Conservation (phyloP, 306 rosid species). For the Delonix regia region DNA sequence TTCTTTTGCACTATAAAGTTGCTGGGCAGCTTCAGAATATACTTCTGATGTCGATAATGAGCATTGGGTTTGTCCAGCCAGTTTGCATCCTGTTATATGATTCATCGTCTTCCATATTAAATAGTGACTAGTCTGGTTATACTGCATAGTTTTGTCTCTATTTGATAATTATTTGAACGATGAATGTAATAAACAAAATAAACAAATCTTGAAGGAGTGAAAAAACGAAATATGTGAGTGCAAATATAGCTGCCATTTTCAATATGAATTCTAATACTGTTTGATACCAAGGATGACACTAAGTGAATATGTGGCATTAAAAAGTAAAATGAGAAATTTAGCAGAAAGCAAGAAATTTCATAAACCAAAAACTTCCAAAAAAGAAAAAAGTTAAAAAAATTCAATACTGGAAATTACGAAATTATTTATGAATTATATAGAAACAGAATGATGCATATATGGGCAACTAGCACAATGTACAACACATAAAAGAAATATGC, state of each 20-base stretch:
- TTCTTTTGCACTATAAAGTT: background rate
- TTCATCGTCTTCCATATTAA: background rate
- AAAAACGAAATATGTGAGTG: background rate
- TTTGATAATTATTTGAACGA: background rate
- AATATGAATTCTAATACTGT: background rate
- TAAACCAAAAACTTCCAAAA: background rate
- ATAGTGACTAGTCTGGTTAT: background rate
- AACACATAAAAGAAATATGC: background rate
- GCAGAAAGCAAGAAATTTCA: background rate
- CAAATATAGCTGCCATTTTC: background rate
- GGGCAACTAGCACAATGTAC: background rate
- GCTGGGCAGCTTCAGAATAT: background rate
- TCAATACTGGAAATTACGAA: background rate
- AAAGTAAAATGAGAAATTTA: background rate
- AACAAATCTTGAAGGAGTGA: background rate
- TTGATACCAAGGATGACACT: background rate
- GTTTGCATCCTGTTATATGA: background rate
- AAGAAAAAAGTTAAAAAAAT: too few relatives aligned
- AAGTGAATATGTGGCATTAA: background rate
- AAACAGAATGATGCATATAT: background rate
- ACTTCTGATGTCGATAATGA: background rate
- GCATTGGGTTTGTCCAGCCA: background rate
- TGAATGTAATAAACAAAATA: background rate
- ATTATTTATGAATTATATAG: background rate
- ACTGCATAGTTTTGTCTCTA: background rate